These are phyloP conservation scores for Nannizziopsis arthrosporioides DNA, from an alignment of 2,329 filamentous ascomycete species.

Conservation along the genomic window DNA sequence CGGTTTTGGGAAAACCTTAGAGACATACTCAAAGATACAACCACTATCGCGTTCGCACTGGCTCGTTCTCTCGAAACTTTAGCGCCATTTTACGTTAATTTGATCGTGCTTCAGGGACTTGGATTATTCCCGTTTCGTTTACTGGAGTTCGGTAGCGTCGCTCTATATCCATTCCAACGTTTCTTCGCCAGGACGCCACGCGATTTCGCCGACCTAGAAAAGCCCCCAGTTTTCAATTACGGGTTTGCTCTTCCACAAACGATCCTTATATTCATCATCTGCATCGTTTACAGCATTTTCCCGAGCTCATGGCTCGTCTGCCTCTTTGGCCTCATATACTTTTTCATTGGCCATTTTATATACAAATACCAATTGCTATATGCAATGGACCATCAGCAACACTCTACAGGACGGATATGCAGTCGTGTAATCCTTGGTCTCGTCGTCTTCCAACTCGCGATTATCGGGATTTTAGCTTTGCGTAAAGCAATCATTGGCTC, in stretches of 20 bases:
- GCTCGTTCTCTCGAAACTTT: slow-evolving; percentile 64
- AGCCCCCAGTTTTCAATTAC: slow-evolving; percentile 83
- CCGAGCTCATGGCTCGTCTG: slow-evolving; percentile 69
- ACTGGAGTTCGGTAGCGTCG: slow-evolving; percentile 75
- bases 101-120: slow-evolving; percentile 87
- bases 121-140: slow-evolving; percentile 87
- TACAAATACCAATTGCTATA: slow-evolving; percentile 98
- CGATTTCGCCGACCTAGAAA: slow-evolving; percentile 70
- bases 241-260: slow-evolving; percentile 92
- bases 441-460: slow-evolving; percentile 79
- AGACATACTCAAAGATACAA: slow-evolving; percentile 66
- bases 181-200: slow-evolving; percentile 76
- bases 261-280: slow-evolving; percentile 86
- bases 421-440: slow-evolving; percentile 79
- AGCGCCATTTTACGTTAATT: slow-evolving; percentile 79
- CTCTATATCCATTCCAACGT: slow-evolving; percentile 67
- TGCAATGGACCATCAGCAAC: slow-evolving; percentile 93
- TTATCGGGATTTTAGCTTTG: slow-evolving; percentile 73
- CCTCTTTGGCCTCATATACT: slow-evolving; percentile 60
- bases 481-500: slow-evolving; percentile 62
- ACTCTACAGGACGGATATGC: slow-evolving; percentile 88
- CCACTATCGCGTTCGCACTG: slow-evolving; percentile 61
- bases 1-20: slow-evolving; percentile 52
- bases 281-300: slow-evolving; percentile 84
- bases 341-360: slow-evolving; percentile 63